Evolutionary conservation across 2,329 filamentous ascomycete species (phyloP), one percentile per base, ranked within the genome.

Genomic region (Davidsoniella australis): DNA sequence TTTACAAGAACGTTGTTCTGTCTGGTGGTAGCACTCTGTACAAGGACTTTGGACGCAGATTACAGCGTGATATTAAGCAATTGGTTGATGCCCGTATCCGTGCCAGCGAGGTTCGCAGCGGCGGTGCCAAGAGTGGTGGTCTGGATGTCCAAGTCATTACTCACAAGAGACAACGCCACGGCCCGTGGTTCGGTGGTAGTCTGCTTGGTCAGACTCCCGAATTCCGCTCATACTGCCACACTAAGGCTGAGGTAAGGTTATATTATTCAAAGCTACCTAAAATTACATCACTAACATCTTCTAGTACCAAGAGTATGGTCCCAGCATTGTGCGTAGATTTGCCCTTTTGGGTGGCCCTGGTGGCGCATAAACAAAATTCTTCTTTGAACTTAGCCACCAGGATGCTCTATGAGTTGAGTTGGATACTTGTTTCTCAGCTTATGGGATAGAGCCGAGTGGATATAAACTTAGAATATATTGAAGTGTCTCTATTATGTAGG

Each of bases 1-100:
- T 98, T 37, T 98, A 98, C 77, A 98, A 98, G 78, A 98, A 98
- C 68, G 98, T 98, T 67, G 91, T 98, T 36, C 73, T 98, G 37
- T 96, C 89, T 3, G 91, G 91, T 62, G 91, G 91, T 59, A 95
- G 88, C 57, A 98, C 91, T 18, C 71, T 98, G 54, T 98, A 96
- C 76, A 95, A 96, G 68, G 88, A 98, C 67, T 98, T 98, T 66
- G 91, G 91, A 23, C 80, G 91, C 57, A 79, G 91, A 62, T 73
- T 98, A 70, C 93, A 98, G 69, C 80, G 91, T 62, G 93, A 98
- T 62, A 98, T 98, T 62, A 85, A 91, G 67, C 86, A 95, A 62
- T 69, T 98, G 52, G 91, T 96, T 40, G 91, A 98, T 61, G 86
- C 82, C 16, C 78, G 91, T 58, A 95, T 98, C 62, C 80, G 83